These are phyloP conservation scores for Roridomyces roridus DNA, from an alignment of 768 basidiomycete species.

Conservation along the genomic window DNA sequence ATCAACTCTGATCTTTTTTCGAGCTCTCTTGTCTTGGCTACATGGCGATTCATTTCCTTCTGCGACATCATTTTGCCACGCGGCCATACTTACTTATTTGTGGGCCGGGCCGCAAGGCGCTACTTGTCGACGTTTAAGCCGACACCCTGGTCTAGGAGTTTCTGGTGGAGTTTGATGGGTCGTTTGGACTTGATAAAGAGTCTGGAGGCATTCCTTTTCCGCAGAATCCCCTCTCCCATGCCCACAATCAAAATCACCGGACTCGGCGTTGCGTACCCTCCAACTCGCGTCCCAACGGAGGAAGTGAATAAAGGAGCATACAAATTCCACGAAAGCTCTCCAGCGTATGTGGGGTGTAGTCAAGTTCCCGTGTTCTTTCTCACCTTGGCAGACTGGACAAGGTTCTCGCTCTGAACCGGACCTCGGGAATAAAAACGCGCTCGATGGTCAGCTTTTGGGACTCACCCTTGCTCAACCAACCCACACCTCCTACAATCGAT, in stretches of 20 bases:
- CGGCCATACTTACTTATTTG: too few species aligned
- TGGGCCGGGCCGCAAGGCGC: too few species aligned
- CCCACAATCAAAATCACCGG: constrained; percentile 26
- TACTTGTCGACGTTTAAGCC: too few species aligned
- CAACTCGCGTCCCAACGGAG: not conserved
- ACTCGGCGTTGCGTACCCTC: constrained; percentile 14
- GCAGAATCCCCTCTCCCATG: constrained; percentile 40
- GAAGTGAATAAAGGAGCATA: constrained; percentile 7
- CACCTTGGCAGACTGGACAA: constrained; percentile 9
- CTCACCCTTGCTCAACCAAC: not conserved
- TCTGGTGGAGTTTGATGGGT: too few species aligned
- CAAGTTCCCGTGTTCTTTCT: too few species aligned
- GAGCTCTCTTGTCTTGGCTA: too few species aligned
- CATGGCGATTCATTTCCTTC: too few species aligned
- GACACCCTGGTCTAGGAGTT: too few species aligned
- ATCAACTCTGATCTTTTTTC: too few species aligned
- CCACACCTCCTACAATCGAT: constrained; percentile 5
- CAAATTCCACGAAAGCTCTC: constrained; percentile 6
- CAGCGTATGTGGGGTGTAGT: too few species aligned
- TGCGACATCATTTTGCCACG: too few species aligned
- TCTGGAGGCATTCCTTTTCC: constrained; percentile 23
- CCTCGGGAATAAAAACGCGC: constrained; percentile 13
- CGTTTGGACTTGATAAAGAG: too few species aligned
- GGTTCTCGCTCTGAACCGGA: constrained; percentile 13
- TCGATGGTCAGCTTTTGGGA: not conserved